Conservation (phyloP, 495 filamentous ascomycete species). For the Penicillium argentinense region DNA sequence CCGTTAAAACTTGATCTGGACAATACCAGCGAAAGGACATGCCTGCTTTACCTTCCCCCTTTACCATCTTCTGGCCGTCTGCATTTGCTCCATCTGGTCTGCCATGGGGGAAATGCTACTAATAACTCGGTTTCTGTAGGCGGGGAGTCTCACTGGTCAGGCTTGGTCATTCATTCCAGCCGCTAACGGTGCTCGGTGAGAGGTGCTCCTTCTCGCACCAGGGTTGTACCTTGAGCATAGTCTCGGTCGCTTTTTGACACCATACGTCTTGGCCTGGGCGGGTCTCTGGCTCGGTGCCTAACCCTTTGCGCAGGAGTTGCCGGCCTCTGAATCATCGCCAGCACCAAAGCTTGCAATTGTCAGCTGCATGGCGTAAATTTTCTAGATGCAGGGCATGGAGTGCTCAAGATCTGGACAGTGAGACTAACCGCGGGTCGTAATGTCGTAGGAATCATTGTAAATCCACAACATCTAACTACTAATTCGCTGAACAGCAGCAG, state of each 20-base stretch:
- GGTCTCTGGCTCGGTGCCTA: too few species aligned
- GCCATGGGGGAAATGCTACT: neutral
- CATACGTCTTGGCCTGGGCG: too few species aligned
- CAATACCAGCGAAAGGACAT: conserved; percentile 57
- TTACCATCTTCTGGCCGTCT: conserved; percentile 6
- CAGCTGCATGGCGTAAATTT: neutral
- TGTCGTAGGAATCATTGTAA: neutral
- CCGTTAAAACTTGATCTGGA: conserved; percentile 57
- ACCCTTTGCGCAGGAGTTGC: too few species aligned
- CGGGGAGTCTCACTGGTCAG: neutral
- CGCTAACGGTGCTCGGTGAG: neutral
- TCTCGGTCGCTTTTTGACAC: too few species aligned
- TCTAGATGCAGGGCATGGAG: neutral
- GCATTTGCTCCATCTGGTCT: neutral
- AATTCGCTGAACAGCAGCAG: too few species aligned
- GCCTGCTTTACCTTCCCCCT: conserved; percentile 28
- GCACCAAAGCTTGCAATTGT: too few species aligned
- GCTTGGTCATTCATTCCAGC: neutral
- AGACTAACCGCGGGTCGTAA: neutral
- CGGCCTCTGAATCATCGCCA: too few species aligned
- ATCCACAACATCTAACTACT: neutral
- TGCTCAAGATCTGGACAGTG: neutral
- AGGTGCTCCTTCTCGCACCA: too few species aligned
- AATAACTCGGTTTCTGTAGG: neutral
- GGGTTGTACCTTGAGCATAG: neutral